Evolutionary conservation across 1,284 basidiomycete genomes (phyloP), one percentile per base, ranked within the genome.

Genomic region (Hemileia vastatrix): DNA sequence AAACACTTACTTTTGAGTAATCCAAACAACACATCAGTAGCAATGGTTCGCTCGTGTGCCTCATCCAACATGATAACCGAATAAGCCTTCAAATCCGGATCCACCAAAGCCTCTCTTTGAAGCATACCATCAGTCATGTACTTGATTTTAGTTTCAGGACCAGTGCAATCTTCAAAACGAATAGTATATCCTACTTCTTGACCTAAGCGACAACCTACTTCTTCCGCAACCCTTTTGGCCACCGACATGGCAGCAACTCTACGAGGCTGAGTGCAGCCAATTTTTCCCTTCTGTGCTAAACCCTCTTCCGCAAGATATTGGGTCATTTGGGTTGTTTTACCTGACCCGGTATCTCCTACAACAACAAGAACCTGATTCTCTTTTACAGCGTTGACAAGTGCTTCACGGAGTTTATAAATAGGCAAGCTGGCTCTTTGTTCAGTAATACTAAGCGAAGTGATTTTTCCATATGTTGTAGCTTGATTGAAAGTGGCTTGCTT

Each of bases 41-140:
- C 86, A 68, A 99, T 96, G 0, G 94, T 97, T 54, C 94, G 84
- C 77, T 99, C 95, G 78, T 99, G 94, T 11, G 95, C 94, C 78
- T 99, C 94, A 77, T 99, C 94, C 71, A 99, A 81, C 88, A 99
- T 97, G 77, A 99, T 82, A 57, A 97, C 90, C 6, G 90, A 91
- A 77, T 99, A 99, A 52, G 84, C 83, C 59, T 84, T 87, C 73
- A 91, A 86, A 68, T 96, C 86, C 4, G 94, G 93, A 74, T 99
- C 95, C 69, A 97, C 87, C 51, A 99, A 80, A 72, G 88, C 91
- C 80, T 98, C 94, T 78, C 94, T 84, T 74, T 96, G 89, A 11
- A 99, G 82, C 91, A 99, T 96, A 80, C 94, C 95, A 75, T 98
- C 94, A 67, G 95, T 99, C 95, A 99, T 98, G 82, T 95, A 98